A percentile compares a stretch with the other conserved stretches of the same genome.
Evolutionary conservation across 805 yeast species (phyloP).

Genomic region (fission yeast (Schizosaccharomyces pombe)): DNA sequence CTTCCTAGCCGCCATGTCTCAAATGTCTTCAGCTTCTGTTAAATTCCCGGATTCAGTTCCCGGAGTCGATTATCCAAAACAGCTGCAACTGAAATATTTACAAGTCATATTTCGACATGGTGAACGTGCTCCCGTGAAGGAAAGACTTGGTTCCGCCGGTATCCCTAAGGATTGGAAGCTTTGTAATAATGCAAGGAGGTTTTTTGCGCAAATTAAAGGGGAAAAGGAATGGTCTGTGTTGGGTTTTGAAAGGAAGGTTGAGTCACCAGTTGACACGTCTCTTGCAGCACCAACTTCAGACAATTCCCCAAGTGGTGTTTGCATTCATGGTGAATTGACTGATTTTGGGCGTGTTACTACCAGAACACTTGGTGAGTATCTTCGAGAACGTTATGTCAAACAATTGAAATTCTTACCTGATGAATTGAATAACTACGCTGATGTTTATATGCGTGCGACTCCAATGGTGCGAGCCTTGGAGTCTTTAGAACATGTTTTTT

Average conservation of each 20-base stretch:
- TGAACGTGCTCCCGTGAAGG: slow-evolving; percentile 11
- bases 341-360: slow-evolving; percentile 10
- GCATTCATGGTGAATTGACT: slow-evolving; percentile 7
- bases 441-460: slow-evolving; percentile 9
- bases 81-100: slow-evolving; percentile 8
- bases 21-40: slow-evolving; percentile 1
- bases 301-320: neutral
- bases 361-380: slow-evolving; percentile 7
- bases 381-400: slow-evolving; percentile 10
- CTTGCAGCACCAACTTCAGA: neutral
- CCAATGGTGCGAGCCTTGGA: slow-evolving; percentile 10
- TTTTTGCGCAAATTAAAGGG: neutral
- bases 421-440: slow-evolving; percentile 5
- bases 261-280: neutral
- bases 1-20: slow-evolving; percentile 2
- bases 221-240: neutral
- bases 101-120: slow-evolving; percentile 9
- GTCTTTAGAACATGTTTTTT: slow-evolving; percentile 10
- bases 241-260: neutral
- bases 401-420: slow-evolving; percentile 8
- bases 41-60: neutral
- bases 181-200: slow-evolving; percentile 2
- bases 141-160: slow-evolving; percentile 8
- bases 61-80: slow-evolving; percentile 7
- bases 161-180: slow-evolving; percentile 4